phyloP scores from a whole-genome alignment of 495 filamentous ascomycete species.

The Hyaloscypha bicolor region DNA sequence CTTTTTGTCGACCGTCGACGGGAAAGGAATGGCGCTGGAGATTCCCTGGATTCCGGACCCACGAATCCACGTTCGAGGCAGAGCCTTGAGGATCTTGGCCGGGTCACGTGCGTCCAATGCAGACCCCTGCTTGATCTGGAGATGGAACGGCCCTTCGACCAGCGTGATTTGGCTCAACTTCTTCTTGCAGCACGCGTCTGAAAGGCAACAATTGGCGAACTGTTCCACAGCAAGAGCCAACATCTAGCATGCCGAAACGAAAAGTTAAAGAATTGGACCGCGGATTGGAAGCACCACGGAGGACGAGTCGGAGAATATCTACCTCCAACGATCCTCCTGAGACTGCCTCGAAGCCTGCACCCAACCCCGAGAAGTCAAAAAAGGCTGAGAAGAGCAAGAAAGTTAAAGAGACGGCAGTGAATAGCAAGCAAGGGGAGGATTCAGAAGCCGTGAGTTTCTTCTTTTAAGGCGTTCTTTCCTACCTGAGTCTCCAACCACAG shows the following conservation, averaged over 20 bases:
- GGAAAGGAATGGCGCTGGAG: not conserved
- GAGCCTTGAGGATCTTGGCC: not conserved
- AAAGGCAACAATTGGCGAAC: not conserved
- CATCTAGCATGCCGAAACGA: constrained; percentile 26
- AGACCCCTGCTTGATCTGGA: not conserved
- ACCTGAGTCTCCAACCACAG: too few species aligned
- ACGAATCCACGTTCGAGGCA: too few species aligned
- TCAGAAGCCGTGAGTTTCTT: not conserved
- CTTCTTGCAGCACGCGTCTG: not conserved
- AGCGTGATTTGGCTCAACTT: not conserved
- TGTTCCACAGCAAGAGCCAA: not conserved
- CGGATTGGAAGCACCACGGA: constrained; percentile 6
- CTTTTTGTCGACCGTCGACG: not conserved
- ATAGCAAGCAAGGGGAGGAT: constrained; percentile 1
- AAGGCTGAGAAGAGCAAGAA: not conserved
- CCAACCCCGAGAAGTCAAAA: not conserved
- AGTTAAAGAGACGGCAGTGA: not conserved
- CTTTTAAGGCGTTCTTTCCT: too few species aligned
- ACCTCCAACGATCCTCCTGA: constrained; percentile 10
- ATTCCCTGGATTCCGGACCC: not conserved
- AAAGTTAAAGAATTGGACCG: constrained; percentile 26
- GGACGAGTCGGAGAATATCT: constrained; percentile 20
- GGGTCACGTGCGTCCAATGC: not conserved
- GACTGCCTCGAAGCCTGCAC: constrained; percentile 1
- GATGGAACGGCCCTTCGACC: not conserved